Evolutionary conservation across 306 rosid species (phyloP), one percentile per base, ranked within the genome.

Genomic region (Vigna unguiculata): DNA sequence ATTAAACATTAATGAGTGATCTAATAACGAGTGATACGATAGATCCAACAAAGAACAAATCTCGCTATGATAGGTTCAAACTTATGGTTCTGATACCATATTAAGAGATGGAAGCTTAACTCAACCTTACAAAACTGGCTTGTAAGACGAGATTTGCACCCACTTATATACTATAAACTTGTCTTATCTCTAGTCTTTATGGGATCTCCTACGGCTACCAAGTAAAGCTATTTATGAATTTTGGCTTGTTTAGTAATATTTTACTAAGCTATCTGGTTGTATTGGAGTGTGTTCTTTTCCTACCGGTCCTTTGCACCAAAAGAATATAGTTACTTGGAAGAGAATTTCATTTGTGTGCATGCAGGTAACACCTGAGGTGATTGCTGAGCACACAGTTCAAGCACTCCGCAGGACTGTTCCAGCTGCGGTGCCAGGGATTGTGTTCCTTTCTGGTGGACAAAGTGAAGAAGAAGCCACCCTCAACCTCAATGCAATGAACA

Each of bases 361-460:
- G 62, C 72, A 93, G 98, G 97, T 93, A 55, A 0, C 92, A 2
- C 85, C 98, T 0, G 83, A 83, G 83, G 93, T 90, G 63, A 85
- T 93, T 12, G 98, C 96, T 2, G 85, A 83, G 83, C 57, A 88
- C 86, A 93, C 98, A 8, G 97, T 93, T 69, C 85, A 77, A 3
- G 88, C 97, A 43, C 88, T 93, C 30, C 87, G 88, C 11, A 83
- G 97, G 46, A 93, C 97, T 16, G 98, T 93, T 21, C 98, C 98
- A 1, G 84, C 97, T 4, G 96, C 96, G 0, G 98, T 93, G 36
- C 97, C 98, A 1, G 97, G 93, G 49, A 25, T 93, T 1, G 93
- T 93, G 67, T 93, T 93, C 61, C 79, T 93, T 48, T 93, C 98
- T 0, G 98, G 98, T 28, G 98, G 98, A 66, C 98, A 93, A 54